phyloP scores from a whole-genome alignment of 2,329 filamentous ascomycete genomes.

The Cladorrhinum sp. region DNA sequence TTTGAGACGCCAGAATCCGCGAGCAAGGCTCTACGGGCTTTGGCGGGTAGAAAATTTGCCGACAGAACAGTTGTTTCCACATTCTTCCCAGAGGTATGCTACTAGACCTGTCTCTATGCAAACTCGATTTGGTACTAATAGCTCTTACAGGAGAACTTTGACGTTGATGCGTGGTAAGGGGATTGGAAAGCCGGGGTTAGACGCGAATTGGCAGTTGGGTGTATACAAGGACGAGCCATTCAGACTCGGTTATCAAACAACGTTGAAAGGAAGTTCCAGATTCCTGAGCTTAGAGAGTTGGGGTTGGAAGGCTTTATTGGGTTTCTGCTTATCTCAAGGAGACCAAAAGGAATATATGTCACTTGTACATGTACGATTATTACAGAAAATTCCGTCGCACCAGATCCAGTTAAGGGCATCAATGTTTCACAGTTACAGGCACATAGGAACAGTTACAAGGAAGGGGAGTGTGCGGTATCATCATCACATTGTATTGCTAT shows the following conservation, averaged over 20 bases:
- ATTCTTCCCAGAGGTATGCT: slow-evolving; percentile 83
- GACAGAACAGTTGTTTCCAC: slow-evolving; percentile 95
- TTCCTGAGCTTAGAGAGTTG: not conserved
- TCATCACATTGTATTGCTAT: not conserved
- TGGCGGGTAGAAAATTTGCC: slow-evolving; percentile 93
- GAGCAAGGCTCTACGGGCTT: slow-evolving; percentile 78
- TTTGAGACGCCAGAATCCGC: slow-evolving; percentile 76
- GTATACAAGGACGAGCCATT: not conserved
- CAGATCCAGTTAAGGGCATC: not conserved
- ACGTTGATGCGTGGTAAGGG: slow-evolving; percentile 78
- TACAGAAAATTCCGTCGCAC: not conserved
- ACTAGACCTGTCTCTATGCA: not conserved
- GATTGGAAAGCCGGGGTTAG: not conserved
- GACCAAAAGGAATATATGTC: not conserved
- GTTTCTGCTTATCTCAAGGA: not conserved
- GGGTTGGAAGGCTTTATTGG: not conserved
- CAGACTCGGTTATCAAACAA: not conserved
- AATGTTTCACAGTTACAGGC: not conserved
- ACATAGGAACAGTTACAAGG: not conserved
- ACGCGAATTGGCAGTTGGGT: not conserved
- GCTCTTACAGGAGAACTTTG: slow-evolving; percentile 80
- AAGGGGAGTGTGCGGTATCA: not conserved
- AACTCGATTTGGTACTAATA: slow-evolving; percentile 31
- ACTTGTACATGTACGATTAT: slow-evolving; percentile 14
- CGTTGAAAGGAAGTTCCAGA: too few species aligned